Evolutionary conservation across 1,139 yeast species (phyloP).

Genomic region (Lodderomyces theae): DNA sequence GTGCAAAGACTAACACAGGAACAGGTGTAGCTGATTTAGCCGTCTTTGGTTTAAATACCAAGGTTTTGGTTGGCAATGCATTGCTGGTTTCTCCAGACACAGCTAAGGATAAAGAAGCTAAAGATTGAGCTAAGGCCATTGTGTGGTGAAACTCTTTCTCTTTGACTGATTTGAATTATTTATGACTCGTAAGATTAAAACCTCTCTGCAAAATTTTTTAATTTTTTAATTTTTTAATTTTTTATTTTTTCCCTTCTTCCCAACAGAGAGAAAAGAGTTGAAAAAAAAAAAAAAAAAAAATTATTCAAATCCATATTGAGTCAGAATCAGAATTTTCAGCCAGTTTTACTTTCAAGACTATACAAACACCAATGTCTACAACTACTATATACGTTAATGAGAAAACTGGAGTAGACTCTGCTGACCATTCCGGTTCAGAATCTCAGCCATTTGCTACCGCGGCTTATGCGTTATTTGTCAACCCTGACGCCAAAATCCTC

Average conservation of each 20-base stretch:
- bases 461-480: conserved; percentile 71
- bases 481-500: conserved; percentile 58
- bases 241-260: neutral
- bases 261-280: neutral
- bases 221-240: neutral
- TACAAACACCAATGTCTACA: conserved; percentile 31
- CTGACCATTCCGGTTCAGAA: conserved; percentile 57
- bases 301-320: neutral
- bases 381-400: conserved; percentile 66
- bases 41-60: conserved; percentile 90
- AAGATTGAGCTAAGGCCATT: conserved; percentile 61
- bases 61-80: conserved; percentile 59
- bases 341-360: too few species aligned
- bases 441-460: conserved; percentile 73
- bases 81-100: conserved; percentile 38
- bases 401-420: conserved; percentile 60
- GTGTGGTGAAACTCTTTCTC: too few species aligned
- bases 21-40: conserved; percentile 80
- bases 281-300: neutral
- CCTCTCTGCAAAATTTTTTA: neutral
- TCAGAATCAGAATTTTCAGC: neutral
- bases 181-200: too few species aligned
- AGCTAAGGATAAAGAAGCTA: conserved; percentile 56
- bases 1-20: conserved; percentile 79
- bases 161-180: too few species aligned